Conservation (phyloP, 768 basidiomycete genomes). For the Dacryopinax spathularia region DNA sequence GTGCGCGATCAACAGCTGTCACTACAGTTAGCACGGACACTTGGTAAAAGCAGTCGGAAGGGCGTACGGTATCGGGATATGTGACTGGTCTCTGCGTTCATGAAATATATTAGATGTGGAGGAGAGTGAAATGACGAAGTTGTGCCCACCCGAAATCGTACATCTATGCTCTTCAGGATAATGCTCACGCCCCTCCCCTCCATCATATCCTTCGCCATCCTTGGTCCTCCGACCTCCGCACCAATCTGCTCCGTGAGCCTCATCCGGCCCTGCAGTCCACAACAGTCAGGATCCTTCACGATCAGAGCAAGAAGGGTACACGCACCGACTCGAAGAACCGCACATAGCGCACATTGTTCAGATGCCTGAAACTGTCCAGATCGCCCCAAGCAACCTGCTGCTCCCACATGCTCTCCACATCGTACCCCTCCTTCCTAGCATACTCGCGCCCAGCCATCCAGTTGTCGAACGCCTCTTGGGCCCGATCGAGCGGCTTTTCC, state of each 20-base stretch:
- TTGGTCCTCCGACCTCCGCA: neutral
- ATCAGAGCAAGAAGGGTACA: neutral
- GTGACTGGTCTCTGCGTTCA: slow-evolving; percentile 5
- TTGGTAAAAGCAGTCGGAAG: neutral
- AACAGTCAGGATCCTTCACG: neutral
- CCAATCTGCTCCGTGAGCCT: neutral
- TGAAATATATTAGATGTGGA: neutral
- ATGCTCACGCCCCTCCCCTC: slow-evolving; percentile 5
- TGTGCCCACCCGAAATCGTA: slow-evolving; percentile 2
- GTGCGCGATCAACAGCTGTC: slow-evolving; percentile 5
- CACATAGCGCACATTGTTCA: slow-evolving; percentile 9
- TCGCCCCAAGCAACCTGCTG: slow-evolving; percentile 6
- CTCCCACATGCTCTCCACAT: neutral
- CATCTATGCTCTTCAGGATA: slow-evolving; percentile 7
- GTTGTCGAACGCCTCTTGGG: neutral
- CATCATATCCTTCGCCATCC: neutral
- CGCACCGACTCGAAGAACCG: neutral
- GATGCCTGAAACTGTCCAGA: slow-evolving; percentile 8
- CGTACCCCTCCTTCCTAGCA: neutral
- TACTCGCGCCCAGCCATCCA: neutral
- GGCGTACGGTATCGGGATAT: slow-evolving; percentile 8
- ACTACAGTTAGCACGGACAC: neutral
- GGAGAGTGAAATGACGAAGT: neutral
- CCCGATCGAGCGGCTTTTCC: neutral
- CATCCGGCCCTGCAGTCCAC: neutral